Evolutionary conservation across 2,329 filamentous ascomycete genomes (phyloP), one percentile per base, ranked within the genome.

Genomic region (Alternaria viburni): DNA sequence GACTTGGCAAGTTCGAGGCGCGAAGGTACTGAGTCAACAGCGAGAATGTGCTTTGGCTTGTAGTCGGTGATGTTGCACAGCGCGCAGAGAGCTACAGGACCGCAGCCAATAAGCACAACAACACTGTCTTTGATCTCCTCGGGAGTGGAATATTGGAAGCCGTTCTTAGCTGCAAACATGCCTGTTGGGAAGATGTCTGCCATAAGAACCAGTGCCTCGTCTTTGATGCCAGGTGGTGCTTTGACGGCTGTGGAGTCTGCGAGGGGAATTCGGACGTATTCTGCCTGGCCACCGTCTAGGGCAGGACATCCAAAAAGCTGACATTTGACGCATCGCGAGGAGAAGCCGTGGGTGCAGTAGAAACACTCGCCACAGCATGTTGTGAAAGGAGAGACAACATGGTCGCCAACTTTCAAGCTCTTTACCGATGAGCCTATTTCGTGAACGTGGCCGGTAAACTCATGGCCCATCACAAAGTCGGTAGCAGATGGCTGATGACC

Each of bases 131-230:
- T 80, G 55, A 90, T 86, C 59, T 89, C 84, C 64, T 88, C 85
- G 13, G 75, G 73, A 13, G 81, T 83, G 43, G 90, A 84, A 74
- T 90, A 81, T 61, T 87, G 87, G 78, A 97, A 90, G 7, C 89
- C 94, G 74, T 93, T 96, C 61, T 86, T 86, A 5, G 92, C 92
- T 7, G 92, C 93, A 71, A 94, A 97, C 81, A 89, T 97, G 8
- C 94, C 92, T 0, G 84, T 86, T 28, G 93, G 93, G 80, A 96
- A 97, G 72, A 97, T 96, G 76, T 97, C 93, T 15, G 92, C 93
- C 93, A 97, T 97, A 25, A 97, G 86, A 7, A 96, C 89, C 52
- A 96, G 84, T 36, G 89, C 89, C 67, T 91, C 87, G 69, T 95
- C 90, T 19, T 90, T 87, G 61, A 96, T 90, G 9, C 86, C 87